Base-by-base conservation (phyloP, 345 rosid species). In the Syzygium grande region DNA sequence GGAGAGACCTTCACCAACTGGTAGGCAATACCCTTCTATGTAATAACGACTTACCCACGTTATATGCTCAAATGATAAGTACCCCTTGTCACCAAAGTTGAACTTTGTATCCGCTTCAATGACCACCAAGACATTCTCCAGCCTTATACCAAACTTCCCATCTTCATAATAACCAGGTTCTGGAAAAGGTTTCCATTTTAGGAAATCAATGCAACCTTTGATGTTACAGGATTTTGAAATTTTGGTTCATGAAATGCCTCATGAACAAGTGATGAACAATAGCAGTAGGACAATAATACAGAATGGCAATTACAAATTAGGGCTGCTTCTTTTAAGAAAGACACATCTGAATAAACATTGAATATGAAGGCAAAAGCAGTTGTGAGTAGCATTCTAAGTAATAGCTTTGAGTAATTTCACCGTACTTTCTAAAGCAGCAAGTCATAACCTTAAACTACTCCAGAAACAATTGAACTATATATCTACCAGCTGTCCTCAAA, bases 161-260 rank as follows among this genome's bases (percentile, higher is more conserved):
- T 96, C 99, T 90, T 96, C 99, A 63, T 96, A 96, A 92, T 96
- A 96, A 85, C 99, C 99, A 87, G 99, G 99, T 90, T 96, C 99
- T 95, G 94, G 46, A 79, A 88, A 43, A 43, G 41, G 80, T 78
- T 11, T 38, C 25, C 46, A 34, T 9, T 34, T 65, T 65, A 30
- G 89, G 78, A 65, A 30, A 65, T 65, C 78, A 8, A 79, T 52
- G 56, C 54, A 52, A 84, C 85, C 58, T 51, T 43, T 10, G 3
- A 65, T 3, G 78, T 30, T 7, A 65, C 23, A 1, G 78, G 78
- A 30, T 65, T 65, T 9, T 65, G 43, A 30, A 65, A 30, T 30
- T 29, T 43, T 65, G 43, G 22, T 30, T 65, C 78, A 65, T 65
- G 22, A 65, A 65, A 65, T 30, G 78, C 78, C 78, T 65, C 43